Conservation (phyloP, 176 grass and related monocot genomes). For the Hyparrhenia diplandra region DNA sequence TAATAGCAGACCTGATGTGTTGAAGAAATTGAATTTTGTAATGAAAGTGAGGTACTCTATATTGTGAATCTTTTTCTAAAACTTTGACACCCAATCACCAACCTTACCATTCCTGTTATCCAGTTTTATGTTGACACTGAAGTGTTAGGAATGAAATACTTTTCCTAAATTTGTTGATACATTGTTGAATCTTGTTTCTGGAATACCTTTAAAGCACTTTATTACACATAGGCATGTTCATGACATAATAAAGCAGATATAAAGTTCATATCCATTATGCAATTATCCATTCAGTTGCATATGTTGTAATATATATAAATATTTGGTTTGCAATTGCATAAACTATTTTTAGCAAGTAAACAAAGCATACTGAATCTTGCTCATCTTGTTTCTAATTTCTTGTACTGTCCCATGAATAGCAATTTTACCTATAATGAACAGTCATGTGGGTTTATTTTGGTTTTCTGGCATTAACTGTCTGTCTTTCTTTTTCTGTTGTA, state of each 20-base stretch:
- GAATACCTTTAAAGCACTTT: conserved; percentile 7
- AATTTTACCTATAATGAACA: not conserved
- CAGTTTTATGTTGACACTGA: conserved; percentile 2
- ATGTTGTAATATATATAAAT: not conserved
- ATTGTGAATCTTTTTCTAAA: conserved; percentile 9
- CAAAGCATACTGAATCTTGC: not conserved
- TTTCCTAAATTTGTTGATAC: conserved; percentile 7
- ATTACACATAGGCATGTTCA: not conserved
- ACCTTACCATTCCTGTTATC: conserved; percentile 1
- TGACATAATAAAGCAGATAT: not conserved
- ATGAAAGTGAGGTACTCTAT: conserved; percentile 68
- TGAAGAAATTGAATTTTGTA: conserved; percentile 60
- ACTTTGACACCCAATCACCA: not conserved
- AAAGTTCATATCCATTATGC: not conserved
- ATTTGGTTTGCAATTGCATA: not conserved
- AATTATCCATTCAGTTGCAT: not conserved
- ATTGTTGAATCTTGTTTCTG: not conserved
- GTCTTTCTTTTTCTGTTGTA: conserved; percentile 25
- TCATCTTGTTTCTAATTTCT: not conserved
- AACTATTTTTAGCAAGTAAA: not conserved
- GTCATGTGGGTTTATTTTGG: conserved; percentile 2
- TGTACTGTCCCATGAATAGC: not conserved
- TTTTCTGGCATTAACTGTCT: conserved; percentile 24
- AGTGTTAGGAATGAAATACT: conserved; percentile 10
- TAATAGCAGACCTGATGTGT: conserved; percentile 31